These are phyloP conservation scores for Asterionellopsis glacialis DNA, from an alignment of 108 stramenopile genomes.

Conservation along the genomic window DNA sequence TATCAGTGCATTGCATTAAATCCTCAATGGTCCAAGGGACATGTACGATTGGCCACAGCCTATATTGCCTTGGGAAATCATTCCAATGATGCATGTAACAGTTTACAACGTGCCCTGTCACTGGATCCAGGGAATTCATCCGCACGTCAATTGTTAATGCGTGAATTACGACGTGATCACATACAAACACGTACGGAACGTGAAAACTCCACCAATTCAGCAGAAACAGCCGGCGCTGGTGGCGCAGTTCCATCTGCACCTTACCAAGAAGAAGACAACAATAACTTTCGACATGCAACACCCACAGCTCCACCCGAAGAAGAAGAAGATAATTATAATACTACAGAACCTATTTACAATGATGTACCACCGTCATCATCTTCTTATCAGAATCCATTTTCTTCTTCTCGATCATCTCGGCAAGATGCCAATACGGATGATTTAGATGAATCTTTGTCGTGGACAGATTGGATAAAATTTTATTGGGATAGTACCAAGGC, in stretches of 20 bases:
- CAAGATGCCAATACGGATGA: conserved; percentile 13
- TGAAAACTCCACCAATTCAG: not conserved
- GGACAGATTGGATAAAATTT: conserved; percentile 41
- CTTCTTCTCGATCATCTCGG: not conserved
- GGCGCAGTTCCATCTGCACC: not conserved
- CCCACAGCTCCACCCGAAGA: conserved; percentile 21
- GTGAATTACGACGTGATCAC: conserved; percentile 47
- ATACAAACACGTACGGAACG: not conserved
- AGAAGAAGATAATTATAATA: conserved; percentile 6
- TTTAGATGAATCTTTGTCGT: conserved; percentile 26
- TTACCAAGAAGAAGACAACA: not conserved
- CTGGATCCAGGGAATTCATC: conserved; percentile 53
- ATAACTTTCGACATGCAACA: not conserved
- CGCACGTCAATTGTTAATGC: conserved; percentile 68
- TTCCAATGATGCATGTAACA: conserved; percentile 81
- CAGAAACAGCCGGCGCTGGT: not conserved
- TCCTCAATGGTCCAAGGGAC: conserved; percentile 72
- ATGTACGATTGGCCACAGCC: conserved; percentile 70
- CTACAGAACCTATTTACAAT: conserved; percentile 1
- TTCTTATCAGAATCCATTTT: not conserved
- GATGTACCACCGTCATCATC: not conserved
- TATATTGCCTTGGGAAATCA: conserved; percentile 70
- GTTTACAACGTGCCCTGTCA: conserved; percentile 58
- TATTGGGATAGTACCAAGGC: conserved; percentile 10
- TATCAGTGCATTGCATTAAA: conserved; percentile 61